Conservation (phyloP, 495 filamentous ascomycete species). For the Polyplosphaeria fusca region DNA sequence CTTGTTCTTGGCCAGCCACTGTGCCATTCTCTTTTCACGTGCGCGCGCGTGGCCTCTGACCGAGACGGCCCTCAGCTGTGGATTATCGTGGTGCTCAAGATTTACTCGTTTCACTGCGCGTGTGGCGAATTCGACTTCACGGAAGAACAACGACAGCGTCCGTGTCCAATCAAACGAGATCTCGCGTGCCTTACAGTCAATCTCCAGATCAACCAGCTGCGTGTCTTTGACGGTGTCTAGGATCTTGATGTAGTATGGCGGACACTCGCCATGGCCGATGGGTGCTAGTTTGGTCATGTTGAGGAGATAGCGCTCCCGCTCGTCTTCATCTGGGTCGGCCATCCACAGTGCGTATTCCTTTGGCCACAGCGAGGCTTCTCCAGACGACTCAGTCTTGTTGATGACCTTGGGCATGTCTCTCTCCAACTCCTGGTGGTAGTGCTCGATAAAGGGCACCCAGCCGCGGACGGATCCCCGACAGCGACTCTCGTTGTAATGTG, state of each 20-base stretch:
- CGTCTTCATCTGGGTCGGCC: background rate
- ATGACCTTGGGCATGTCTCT: conserved; percentile 1
- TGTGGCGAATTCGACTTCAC: conserved; percentile 5
- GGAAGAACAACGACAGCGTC: conserved; percentile 21
- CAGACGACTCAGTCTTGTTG: conserved; percentile 2
- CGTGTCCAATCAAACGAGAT: conserved; percentile 19
- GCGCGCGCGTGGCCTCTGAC: background rate
- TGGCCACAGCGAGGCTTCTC: conserved; percentile 2
- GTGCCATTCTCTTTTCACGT: conserved; percentile 7
- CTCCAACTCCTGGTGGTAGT: conserved; percentile 3
- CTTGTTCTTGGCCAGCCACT: conserved; percentile 17
- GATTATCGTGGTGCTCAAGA: background rate
- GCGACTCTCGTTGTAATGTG: background rate
- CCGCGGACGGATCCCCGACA: conserved; percentile 6
- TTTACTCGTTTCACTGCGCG: background rate
- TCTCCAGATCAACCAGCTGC: conserved; percentile 7
- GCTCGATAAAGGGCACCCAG: conserved; percentile 28
- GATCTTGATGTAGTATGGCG: conserved; percentile 19
- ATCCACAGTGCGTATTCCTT: background rate
- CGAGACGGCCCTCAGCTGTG: background rate
- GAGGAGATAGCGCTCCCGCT: conserved; percentile 1
- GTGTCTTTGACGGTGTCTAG: conserved; percentile 16
- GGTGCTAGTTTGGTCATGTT: background rate
- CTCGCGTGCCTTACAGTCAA: conserved; percentile 11
- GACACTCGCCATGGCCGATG: conserved; percentile 16